Evolutionary conservation across 768 basidiomycete genomes (phyloP), one percentile per base, ranked within the genome.

Genomic region (button mushroom (Agaricus bisporus)): DNA sequence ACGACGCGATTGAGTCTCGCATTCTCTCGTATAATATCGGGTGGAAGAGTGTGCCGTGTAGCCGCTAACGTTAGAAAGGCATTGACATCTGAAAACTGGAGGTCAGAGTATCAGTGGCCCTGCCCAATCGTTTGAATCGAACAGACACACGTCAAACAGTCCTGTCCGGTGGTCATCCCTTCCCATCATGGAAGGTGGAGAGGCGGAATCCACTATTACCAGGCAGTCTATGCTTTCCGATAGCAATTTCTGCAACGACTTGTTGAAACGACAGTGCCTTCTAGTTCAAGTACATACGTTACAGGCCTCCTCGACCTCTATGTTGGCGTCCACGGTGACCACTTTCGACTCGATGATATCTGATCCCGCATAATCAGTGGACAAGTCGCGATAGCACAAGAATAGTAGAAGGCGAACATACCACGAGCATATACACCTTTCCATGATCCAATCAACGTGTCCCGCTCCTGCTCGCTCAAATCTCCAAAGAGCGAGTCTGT

Each of bases 61-160:
- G 90, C 88, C 9, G 90, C 90, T 43, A 92, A 72, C 3, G 87
- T 88, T 55, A 92, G 68, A 63, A 91, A 92, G n/a, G 90, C 87
- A 63, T 92, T 92, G 10, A 91, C 86, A 63, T 92, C 90, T 15
- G 89, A 83, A 60, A 81, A 91, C 89, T 92, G 59, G 14, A 5
- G 10, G 38, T 39, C n/a, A 39, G 7, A 2, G 38, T 6, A n/a
- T 39, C 38, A 39, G 17, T 17, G n/a, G n/a, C 4, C 12, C 38
- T 17, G 38, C 4, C 15, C 2, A 15, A 5, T 29, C 29, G 22
- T 17, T 29, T 11, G 32, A 36, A 17, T 18, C 7, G 51, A 44
- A 51, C 37, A 46, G 56, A 42, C 85, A 52, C 61, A 91, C 89
- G 66, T 92, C 90, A 61, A 92, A 91, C 26, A 91, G 71, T 12